A percentile compares a stretch with the other conserved stretches of the same genome.
Evolutionary conservation across 1,139 yeast genomes (phyloP).

Genomic region (Suhomyces bolitotheri): DNA sequence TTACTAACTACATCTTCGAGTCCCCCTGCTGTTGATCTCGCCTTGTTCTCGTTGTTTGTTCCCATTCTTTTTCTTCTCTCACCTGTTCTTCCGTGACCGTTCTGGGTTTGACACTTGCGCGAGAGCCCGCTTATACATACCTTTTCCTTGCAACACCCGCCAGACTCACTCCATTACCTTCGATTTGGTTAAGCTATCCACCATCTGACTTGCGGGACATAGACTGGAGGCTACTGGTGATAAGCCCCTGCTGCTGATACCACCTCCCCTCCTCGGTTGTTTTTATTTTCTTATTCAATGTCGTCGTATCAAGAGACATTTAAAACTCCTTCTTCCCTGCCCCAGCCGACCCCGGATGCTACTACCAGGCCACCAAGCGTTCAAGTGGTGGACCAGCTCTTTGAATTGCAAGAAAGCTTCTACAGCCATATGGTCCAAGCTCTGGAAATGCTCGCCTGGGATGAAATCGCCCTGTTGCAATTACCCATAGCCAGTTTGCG

Average conservation of each 20-base stretch:
- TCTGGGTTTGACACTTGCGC: conserved; percentile 12
- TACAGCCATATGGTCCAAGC: conserved; percentile 13
- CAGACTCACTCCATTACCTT: too few relatives aligned
- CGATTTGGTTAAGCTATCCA: too few relatives aligned
- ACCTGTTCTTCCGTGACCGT: conserved; percentile 3
- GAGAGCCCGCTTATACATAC: conserved; percentile 14
- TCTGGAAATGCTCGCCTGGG: conserved; percentile 10
- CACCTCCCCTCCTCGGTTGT: not conserved
- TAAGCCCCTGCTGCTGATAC: too few relatives aligned
- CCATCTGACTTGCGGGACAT: too few relatives aligned
- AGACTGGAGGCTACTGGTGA: too few relatives aligned
- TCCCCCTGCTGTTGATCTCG: too few relatives aligned
- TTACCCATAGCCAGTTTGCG: conserved; percentile 6
- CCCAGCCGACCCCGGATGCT: not conserved
- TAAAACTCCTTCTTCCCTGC: too few relatives aligned
- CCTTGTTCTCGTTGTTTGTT: too few relatives aligned
- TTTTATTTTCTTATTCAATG: too few relatives aligned
- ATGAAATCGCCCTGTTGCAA: conserved; percentile 9
- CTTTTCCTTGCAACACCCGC: conserved; percentile 9
- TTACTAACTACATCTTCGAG: too few relatives aligned
- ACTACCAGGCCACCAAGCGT: conserved; percentile 5
- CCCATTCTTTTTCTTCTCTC: too few relatives aligned
- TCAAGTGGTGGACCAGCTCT: conserved; percentile 13
- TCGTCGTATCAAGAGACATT: too few relatives aligned
- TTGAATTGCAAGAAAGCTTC: conserved; percentile 12